Evolutionary conservation across 305 asterid species (phyloP), one percentile per base, ranked within the genome.

Genomic region (Fraxinus nigra): DNA sequence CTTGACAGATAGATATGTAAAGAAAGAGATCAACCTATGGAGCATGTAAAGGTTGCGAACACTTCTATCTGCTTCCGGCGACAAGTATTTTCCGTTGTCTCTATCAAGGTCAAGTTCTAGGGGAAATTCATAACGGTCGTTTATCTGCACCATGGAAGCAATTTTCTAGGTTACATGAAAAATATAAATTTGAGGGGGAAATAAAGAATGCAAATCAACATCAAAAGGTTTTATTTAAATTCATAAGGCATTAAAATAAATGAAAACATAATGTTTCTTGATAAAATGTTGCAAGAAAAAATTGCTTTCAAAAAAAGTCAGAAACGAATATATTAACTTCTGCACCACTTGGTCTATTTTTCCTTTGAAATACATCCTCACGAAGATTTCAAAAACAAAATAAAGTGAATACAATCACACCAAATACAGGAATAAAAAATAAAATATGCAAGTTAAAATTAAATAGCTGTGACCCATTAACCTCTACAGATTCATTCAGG

Each of bases 41-140:
- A 87, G 89, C 82, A 72, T 87, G 79, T 87, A 87, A 37, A 85
- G 84, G 80, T 87, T 87, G 16, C 87, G 88, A 24, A 82, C 84
- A 20, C 86, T 87, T 74, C 86, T 85, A 76, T 87, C 88, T 6
- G 90, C 88, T 14, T 87, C 88, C 2, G 90, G 90, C 1, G 88
- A 87, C 84, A 87, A 87, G 80, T 85, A 87, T 72, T 87, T 87
- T 8, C 89, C 88, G 38, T 84, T 81, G 43, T 87, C 89, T 80
- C 89, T 87, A 80, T 87, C 89, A 33, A 87, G 88, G 83, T 87
- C 89, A 61, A 87, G 89, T 63, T 84, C 83, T 78, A 87, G 61
- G 0, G 89, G 89, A 51, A 87, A 87, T 72, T 85, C 89, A 65
- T 87, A 87, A 6, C 86, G 87, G 46, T 87, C 90, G 76, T 87